phyloP scores from a whole-genome alignment of 441 rosid species.

The Eutrema salsugineum region DNA sequence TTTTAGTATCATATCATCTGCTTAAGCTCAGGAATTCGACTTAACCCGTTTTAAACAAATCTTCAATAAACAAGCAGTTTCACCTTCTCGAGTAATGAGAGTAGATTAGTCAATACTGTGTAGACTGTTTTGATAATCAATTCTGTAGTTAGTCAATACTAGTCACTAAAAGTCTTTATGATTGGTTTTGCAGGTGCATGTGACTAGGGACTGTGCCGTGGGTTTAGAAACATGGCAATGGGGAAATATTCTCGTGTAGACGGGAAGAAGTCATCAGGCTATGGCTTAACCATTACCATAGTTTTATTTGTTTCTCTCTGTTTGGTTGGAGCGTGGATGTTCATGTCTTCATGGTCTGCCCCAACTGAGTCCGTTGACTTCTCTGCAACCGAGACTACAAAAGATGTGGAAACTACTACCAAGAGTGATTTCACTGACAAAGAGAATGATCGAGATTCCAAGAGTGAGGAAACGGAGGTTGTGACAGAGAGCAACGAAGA shows the following conservation, averaged over 20 bases:
- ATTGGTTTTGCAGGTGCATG: slow-evolving; percentile 26
- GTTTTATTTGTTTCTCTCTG: slow-evolving; percentile 39
- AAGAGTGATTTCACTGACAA: slow-evolving; percentile 9
- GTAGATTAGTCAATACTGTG: background rate
- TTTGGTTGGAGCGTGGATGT: slow-evolving; percentile 55
- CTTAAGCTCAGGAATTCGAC: background rate
- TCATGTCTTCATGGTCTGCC: slow-evolving; percentile 44
- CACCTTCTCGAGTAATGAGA: background rate
- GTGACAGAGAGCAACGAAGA: slow-evolving; percentile 34
- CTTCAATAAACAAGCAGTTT: background rate
- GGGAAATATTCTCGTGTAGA: slow-evolving; percentile 44
- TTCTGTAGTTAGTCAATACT: too few species aligned
- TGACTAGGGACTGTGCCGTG: slow-evolving; percentile 2
- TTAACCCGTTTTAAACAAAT: background rate
- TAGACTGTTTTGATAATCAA: background rate
- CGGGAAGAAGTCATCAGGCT: slow-evolving; percentile 46
- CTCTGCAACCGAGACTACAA: slow-evolving; percentile 19
- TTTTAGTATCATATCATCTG: background rate
- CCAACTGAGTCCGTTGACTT: slow-evolving; percentile 31
- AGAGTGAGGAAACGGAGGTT: slow-evolving; percentile 23
- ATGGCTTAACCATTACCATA: slow-evolving; percentile 37
- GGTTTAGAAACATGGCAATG: slow-evolving; percentile 34
- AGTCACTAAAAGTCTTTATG: background rate
- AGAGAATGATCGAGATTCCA: slow-evolving; percentile 11
- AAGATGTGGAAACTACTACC: slow-evolving; percentile 19